phyloP scores from a whole-genome alignment of 2,329 filamentous ascomycete species.

The Trichoderma harzianum region DNA sequence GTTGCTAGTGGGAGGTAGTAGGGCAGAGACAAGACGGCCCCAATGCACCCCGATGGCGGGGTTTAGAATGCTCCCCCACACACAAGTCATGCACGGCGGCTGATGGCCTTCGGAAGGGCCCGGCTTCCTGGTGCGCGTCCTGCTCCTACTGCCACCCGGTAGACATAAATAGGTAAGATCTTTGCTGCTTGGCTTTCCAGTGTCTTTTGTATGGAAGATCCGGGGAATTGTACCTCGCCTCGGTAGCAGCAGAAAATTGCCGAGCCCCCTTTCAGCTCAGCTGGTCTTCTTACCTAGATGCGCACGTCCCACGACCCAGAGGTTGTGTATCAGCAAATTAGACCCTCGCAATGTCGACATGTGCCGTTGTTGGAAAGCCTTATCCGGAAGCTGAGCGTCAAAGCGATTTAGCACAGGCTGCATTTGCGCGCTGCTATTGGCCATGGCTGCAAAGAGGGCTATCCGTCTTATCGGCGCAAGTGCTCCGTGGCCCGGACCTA shows the following conservation, averaged over 20 bases:
- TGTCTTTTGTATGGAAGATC: not conserved
- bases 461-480: constrained; percentile 18
- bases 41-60: not conserved
- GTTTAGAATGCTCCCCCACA: not conserved
- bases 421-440: constrained; percentile 29
- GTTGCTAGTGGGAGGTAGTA: not conserved
- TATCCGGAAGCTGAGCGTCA: not conserved
- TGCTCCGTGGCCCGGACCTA: constrained; percentile 12
- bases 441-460: constrained; percentile 12
- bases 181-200: not conserved
- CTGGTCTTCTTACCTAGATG: not conserved
- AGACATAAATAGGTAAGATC: not conserved
- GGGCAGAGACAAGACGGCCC: not conserved
- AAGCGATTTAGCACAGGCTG: constrained; percentile 26
- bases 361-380: not conserved
- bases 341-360: constrained; percentile 3
- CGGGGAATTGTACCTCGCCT: not conserved
- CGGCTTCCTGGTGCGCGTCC: not conserved
- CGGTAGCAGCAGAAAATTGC: not conserved
- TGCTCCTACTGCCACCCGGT: not conserved
- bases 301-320: not conserved
- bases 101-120: not conserved
- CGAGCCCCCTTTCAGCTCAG: not conserved
- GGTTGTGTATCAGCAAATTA: not conserved
- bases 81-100: not conserved